Evolutionary conservation across 768 basidiomycete species (phyloP), one percentile per base, ranked within the genome.

Genomic region (Porphyrellus cyaneotinctus): DNA sequence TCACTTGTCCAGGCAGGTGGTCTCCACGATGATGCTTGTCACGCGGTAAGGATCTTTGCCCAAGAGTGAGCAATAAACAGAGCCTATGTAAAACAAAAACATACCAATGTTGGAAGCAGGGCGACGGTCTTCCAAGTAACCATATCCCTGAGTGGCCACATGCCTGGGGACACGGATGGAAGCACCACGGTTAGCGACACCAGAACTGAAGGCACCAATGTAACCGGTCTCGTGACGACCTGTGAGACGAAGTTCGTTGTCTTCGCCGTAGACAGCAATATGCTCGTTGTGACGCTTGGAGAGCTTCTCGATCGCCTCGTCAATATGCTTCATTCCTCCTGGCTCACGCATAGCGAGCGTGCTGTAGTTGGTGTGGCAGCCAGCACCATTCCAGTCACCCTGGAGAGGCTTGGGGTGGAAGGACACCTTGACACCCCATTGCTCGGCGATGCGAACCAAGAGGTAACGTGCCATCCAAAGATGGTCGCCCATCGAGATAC

Each of bases 351-450:
- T 99, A 46, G 79, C 79, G 72, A 88, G 85, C 63, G 97, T 98
- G 66, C 88, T 91, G 82, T 82, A 98, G 85, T 97, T 99, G 77
- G 88, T 89, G 82, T 98, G 95, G 79, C 89, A 91, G 49, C 97
- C 97, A 59, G 97, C 97, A 67, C 97, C 97, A 74, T 99, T 99
- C 97, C 97, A 99, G 71, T 99, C 97, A 58, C 97, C 97, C 59
- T 75, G 67, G 65, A 98, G 87, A 56, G 95, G 95, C 73, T 99
- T 99, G 69, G 97, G 97, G 81, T 99, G 97, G 94, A 98, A 94
- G 59, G 97, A 97, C 58, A 97, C 95, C 72, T 93, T 95, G 75
- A 94, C 72, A 57, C 85, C 89, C 93, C 94, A 97, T 74, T 97
- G 94, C 74, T 98, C 97, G 60, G 95, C 94, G 61, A 97, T 87